phyloP scores from a whole-genome alignment of 345 rosid genomes.

The Lenwebbia sp. region DNA sequence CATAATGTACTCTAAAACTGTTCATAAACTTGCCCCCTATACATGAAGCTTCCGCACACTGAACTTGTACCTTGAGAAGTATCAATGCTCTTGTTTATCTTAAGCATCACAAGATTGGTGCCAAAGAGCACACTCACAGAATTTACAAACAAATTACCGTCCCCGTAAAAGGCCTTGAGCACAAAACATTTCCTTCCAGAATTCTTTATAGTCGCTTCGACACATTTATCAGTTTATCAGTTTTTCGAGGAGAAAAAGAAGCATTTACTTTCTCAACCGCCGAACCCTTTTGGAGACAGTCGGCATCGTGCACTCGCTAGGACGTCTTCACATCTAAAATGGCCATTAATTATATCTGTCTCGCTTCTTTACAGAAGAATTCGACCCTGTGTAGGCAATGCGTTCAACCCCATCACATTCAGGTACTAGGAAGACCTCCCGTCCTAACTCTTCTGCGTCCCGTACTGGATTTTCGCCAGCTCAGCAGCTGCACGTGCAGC shows the following conservation, averaged over 20 bases:
- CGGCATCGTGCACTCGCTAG: not conserved
- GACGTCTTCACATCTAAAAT: not conserved
- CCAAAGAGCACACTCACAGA: not conserved
- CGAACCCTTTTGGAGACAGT: not conserved
- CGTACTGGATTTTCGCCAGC: constrained; percentile 46
- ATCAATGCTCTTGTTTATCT: not conserved
- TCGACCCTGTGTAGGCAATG: not conserved
- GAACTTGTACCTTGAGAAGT: not conserved
- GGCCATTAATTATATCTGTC: not conserved
- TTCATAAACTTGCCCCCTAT: not conserved
- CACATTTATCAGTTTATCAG: not conserved
- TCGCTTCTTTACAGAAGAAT: not conserved
- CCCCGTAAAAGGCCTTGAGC: not conserved
- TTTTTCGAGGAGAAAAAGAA: not conserved
- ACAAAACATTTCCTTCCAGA: not conserved
- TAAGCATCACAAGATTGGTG: not conserved
- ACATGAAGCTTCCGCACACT: not conserved
- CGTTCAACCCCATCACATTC: not conserved
- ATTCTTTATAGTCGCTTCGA: not conserved
- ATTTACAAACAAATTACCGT: not conserved
- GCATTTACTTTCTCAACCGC: not conserved
- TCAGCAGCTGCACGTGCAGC: constrained; percentile 87
- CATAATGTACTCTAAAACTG: not conserved
- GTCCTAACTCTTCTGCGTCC: constrained; percentile 11
- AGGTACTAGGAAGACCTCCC: not conserved